Percentiles rank a stretch among this genome's conserved stretches.
Conservation (phyloP, 192 early-diverging fungal species). For the Linnemannia exigua region DNA sequence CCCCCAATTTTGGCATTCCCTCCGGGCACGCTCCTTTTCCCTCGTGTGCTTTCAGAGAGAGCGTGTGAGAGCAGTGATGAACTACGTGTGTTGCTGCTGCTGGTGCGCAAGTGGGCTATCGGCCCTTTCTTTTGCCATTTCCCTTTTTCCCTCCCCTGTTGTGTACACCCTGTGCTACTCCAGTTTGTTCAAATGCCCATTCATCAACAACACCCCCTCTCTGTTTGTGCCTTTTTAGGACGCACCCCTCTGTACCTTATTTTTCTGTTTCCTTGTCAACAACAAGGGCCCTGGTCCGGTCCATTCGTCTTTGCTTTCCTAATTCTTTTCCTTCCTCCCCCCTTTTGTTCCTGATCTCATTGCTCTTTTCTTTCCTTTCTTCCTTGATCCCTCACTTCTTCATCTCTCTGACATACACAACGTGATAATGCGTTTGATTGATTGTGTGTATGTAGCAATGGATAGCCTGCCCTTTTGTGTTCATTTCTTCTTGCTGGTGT, state of each 20-base stretch:
- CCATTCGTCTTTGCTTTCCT: not conserved
- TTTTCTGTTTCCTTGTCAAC: not conserved
- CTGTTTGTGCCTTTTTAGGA: slow-evolving; percentile 12
- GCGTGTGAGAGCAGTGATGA: not conserved
- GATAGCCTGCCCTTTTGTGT: no score
- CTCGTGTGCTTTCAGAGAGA: not conserved
- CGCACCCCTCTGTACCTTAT: not conserved
- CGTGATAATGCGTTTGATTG: not conserved
- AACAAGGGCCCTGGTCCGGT: not conserved
- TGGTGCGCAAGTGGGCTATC: not conserved
- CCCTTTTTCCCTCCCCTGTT: not conserved
- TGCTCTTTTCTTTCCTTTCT: not conserved
- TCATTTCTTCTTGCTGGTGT: no score
- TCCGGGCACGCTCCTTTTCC: not conserved
- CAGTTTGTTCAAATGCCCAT: not conserved
- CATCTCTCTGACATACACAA: not conserved
- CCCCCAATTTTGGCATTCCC: not conserved
- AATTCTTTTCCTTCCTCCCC: not conserved
- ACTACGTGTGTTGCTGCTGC: no score
- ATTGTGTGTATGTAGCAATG: not conserved
- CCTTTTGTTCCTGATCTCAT: not conserved
- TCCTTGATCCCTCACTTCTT: not conserved
- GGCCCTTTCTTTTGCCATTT: slow-evolving; percentile 20
- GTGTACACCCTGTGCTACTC: not conserved
- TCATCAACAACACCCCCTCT: not conserved